A percentile compares a stretch with the other conserved stretches of the same genome.
These are phyloP conservation scores for Auricularia sp. DNA, from an alignment of 768 basidiomycete species.

Conservation along the genomic window DNA sequence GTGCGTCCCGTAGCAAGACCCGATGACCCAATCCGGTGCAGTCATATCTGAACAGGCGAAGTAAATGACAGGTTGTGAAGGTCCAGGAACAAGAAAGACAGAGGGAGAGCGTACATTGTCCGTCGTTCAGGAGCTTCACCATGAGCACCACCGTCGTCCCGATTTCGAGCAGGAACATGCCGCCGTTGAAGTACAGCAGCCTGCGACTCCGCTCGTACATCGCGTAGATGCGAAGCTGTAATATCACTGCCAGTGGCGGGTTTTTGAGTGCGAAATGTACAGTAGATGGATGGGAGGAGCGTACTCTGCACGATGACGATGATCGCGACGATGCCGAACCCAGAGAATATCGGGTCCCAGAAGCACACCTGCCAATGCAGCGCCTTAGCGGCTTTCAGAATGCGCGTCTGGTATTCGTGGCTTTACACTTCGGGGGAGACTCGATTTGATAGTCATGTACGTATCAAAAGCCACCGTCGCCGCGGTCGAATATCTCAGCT, in stretches of 20 bases:
- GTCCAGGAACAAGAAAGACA: too few relatives aligned
- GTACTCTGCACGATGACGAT: conserved; percentile 44
- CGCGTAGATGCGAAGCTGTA: conserved; percentile 56
- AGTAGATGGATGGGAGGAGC: conserved; percentile 8
- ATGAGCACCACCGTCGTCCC: conserved; percentile 38
- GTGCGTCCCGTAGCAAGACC: not conserved
- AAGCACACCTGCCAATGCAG: conserved; percentile 40
- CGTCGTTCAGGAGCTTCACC: conserved; percentile 31
- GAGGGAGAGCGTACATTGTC: conserved; percentile 28
- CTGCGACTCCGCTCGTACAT: conserved; percentile 45
- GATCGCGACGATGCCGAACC: not conserved
- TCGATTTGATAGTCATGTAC: not conserved
- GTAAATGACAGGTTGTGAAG: not conserved
- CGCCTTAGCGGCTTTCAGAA: too few relatives aligned
- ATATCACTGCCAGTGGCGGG: conserved; percentile 31
- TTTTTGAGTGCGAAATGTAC: not conserved
- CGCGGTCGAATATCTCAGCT: conserved; percentile 54
- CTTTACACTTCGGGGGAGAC: conserved; percentile 26
- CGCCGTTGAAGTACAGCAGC: conserved; percentile 37
- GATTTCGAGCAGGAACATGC: conserved; percentile 31
- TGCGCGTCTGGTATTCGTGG: conserved; percentile 40
- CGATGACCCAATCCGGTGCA: not conserved
- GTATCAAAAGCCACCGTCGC: conserved; percentile 25
- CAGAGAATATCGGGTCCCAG: conserved; percentile 20
- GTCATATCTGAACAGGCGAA: not conserved